Conservation (phyloP, 345 rosid genomes). For the Raphanus sativus region DNA sequence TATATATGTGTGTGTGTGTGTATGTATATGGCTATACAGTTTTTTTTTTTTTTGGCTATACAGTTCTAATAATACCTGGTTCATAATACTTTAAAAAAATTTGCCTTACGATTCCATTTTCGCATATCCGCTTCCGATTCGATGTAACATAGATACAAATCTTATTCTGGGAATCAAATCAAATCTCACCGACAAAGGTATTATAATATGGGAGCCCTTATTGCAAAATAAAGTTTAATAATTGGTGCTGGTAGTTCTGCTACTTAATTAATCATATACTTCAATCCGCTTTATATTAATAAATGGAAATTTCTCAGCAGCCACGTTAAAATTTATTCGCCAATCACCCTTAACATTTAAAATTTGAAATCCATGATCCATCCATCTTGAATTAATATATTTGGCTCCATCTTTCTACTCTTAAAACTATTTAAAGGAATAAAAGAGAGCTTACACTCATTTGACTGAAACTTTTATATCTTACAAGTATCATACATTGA, state of each 20-base stretch:
- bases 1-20: too few relatives aligned
- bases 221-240: not conserved
- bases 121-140: too few relatives aligned
- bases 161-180: too few relatives aligned
- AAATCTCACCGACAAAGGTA: too few relatives aligned
- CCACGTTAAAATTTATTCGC: not conserved
- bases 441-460: conserved; percentile 16
- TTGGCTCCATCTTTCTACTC: not conserved
- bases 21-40: too few relatives aligned
- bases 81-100: too few relatives aligned
- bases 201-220: not conserved
- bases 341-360: not conserved
- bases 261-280: not conserved
- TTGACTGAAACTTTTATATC: conserved; percentile 9
- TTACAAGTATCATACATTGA: conserved; percentile 6
- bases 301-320: not conserved
- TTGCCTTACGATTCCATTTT: too few relatives aligned
- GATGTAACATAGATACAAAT: too few relatives aligned
- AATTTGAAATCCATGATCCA: not conserved
- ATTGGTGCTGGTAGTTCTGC: not conserved
- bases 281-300: not conserved
- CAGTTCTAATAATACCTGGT: too few relatives aligned
- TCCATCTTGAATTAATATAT: not conserved
- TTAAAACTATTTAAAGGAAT: not conserved
- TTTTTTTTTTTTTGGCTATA: too few relatives aligned